A percentile compares a stretch with the other conserved stretches of the same genome.
Conservation (phyloP, 306 rosid genomes). For the Fragaria vesca region DNA sequence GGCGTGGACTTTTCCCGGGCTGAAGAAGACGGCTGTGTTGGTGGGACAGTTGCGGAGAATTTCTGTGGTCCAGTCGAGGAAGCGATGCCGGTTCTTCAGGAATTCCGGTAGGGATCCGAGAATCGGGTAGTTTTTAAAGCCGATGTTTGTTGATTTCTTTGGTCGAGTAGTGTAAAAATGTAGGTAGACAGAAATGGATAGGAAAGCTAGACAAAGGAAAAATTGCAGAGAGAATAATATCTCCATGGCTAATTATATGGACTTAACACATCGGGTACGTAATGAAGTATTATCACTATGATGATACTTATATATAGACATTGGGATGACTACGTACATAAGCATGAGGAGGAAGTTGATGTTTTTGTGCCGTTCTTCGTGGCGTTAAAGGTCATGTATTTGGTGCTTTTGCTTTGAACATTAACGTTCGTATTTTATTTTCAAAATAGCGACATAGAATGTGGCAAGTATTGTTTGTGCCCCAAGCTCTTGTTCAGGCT, state of each 20-base stretch:
- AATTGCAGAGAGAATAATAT: slow-evolving; percentile 7
- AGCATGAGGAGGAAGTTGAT: too few relatives aligned
- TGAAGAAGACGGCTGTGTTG: slow-evolving; percentile 43
- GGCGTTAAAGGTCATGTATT: too few relatives aligned
- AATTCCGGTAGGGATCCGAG: slow-evolving; percentile 52
- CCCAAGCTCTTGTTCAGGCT: too few relatives aligned
- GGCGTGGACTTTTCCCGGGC: slow-evolving; percentile 37
- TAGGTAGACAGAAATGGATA: slow-evolving; percentile 19
- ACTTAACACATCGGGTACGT: neutral
- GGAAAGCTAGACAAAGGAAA: slow-evolving; percentile 12
- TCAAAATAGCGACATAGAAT: too few relatives aligned
- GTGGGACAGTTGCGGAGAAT: slow-evolving; percentile 42
- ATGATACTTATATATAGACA: too few relatives aligned
- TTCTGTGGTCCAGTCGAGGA: slow-evolving; percentile 58
- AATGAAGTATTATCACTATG: too few relatives aligned
- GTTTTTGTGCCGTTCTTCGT: too few relatives aligned
- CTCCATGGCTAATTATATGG: slow-evolving; percentile 21
- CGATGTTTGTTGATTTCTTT: slow-evolving; percentile 16
- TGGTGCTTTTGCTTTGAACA: too few relatives aligned
- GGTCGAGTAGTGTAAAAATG: neutral
- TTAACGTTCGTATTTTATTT: too few relatives aligned
- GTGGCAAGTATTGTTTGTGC: too few relatives aligned
- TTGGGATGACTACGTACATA: too few relatives aligned
- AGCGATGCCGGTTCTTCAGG: slow-evolving; percentile 50
- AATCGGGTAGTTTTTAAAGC: slow-evolving; percentile 53